These are phyloP conservation scores for Spiraea crenata DNA, from an alignment of 331 rosid species.

Conservation along the genomic window DNA sequence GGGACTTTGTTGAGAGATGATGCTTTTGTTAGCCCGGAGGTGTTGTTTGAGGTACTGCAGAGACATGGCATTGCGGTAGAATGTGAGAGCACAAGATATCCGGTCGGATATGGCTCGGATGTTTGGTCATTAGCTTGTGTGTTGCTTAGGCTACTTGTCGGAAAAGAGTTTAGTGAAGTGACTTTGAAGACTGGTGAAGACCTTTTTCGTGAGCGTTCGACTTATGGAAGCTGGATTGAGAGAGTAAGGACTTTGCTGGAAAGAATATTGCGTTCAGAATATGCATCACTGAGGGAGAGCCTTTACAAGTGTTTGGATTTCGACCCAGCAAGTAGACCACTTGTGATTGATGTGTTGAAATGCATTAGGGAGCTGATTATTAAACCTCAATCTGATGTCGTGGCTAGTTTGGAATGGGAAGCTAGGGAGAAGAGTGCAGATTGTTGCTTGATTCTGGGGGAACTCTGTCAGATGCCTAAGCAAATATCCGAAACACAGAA, in stretches of 20 bases:
- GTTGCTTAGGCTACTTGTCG: constrained; percentile 52
- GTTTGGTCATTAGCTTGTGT: constrained; percentile 74
- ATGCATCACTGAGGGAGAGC: constrained; percentile 39
- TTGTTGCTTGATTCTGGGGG: constrained; percentile 56
- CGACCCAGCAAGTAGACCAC: constrained; percentile 63
- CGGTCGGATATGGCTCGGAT: constrained; percentile 56
- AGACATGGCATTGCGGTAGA: constrained; percentile 34
- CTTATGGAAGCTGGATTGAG: constrained; percentile 52
- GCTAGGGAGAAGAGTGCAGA: constrained; percentile 19
- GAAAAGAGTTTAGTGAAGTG: constrained; percentile 41
- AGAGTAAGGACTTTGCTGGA: constrained; percentile 55
- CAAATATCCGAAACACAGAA: constrained; percentile 26
- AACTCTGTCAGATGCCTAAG: constrained; percentile 45
- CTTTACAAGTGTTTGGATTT: constrained; percentile 57
- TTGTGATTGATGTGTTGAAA: constrained; percentile 53
- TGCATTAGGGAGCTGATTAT: constrained; percentile 56
- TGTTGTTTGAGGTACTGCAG: constrained; percentile 49
- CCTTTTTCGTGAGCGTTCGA: constrained; percentile 32
- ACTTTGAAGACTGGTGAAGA: constrained; percentile 34
- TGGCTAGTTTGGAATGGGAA: constrained; percentile 41
- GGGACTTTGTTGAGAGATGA: constrained; percentile 34
- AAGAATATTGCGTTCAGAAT: constrained; percentile 49
- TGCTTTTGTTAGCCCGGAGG: constrained; percentile 58
- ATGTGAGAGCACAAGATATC: constrained; percentile 33
- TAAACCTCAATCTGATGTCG: constrained; percentile 46